Percentiles rank a stretch among this genome's conserved stretches.
phyloP scores from a whole-genome alignment of 768 basidiomycete species.

The Termitomyces sp. region DNA sequence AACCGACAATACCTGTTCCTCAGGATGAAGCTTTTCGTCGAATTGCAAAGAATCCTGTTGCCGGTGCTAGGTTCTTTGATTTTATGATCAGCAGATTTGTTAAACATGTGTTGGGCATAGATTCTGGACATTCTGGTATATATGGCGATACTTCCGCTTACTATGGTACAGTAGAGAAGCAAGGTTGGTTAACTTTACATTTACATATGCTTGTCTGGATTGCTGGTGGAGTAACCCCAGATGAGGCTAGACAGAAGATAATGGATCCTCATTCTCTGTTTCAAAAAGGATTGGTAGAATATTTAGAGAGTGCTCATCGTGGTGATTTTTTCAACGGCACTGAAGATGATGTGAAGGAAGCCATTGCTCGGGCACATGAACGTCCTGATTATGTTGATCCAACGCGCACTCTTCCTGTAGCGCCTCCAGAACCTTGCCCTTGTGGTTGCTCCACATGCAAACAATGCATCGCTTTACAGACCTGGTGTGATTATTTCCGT shows the following conservation, averaged over 20 bases:
- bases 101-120: conserved; percentile 18
- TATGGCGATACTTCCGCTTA: too few species aligned
- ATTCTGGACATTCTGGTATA: conserved; percentile 13
- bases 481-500: too few species aligned
- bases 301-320: background rate
- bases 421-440: too few species aligned
- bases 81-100: conserved; percentile 22
- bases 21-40: background rate
- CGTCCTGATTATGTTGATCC: too few species aligned
- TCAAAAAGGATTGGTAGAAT: background rate
- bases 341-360: background rate
- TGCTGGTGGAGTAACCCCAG: too few species aligned
- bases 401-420: too few species aligned
- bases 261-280: conserved; percentile 5
- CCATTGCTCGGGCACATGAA: too few species aligned
- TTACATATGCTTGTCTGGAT: too few species aligned
- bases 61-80: conserved; percentile 27
- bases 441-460: too few species aligned
- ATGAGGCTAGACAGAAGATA: background rate
- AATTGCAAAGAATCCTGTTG: conserved; percentile 18
- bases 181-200: conserved; percentile 11
- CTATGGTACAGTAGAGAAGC: conserved; percentile 27
- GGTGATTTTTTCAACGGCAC: background rate
- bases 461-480: too few species aligned
- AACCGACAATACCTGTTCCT: background rate